Conservation (phyloP, 768 basidiomycete species). For the Auricularia heimuer region DNA sequence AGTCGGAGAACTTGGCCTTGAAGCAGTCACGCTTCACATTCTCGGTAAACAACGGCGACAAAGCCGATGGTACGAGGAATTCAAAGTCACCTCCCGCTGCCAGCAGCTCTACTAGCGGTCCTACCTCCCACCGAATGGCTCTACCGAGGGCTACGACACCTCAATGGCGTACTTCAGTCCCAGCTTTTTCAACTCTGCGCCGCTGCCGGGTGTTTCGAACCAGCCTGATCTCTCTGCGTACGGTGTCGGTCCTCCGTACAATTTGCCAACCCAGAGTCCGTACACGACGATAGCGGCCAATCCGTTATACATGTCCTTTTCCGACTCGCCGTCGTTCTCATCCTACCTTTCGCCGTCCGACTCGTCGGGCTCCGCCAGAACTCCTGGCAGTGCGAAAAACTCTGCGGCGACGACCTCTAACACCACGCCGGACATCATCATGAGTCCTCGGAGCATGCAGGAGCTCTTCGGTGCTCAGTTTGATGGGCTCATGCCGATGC, state of each 20-base stretch:
- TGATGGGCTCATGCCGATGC: conserved; percentile 17
- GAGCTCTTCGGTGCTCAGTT: conserved; percentile 10
- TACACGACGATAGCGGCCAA: conserved; percentile 79
- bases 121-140: conserved; percentile 10
- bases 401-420: not conserved
- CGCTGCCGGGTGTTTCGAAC: conserved; percentile 22
- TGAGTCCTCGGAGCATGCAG: not conserved
- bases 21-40: conserved; percentile 83
- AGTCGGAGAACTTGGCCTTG: conserved; percentile 76
- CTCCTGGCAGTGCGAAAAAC: not conserved
- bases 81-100: conserved; percentile 17
- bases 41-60: conserved; percentile 30
- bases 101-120: conserved; percentile 16
- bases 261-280: conserved; percentile 35
- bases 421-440: not conserved
- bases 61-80: not conserved
- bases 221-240: conserved; percentile 38
- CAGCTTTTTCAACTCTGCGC: conserved; percentile 17
- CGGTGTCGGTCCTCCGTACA: conserved; percentile 37
- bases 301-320: conserved; percentile 78
- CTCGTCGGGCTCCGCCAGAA: conserved; percentile 6
- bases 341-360: conserved; percentile 20
- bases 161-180: conserved; percentile 4
- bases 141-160: not conserved
- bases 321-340: conserved; percentile 27